A percentile compares a stretch with the other conserved stretches of the same genome.
phyloP scores from a whole-genome alignment of 768 basidiomycete species.

The Kwoniella bestiolae region DNA sequence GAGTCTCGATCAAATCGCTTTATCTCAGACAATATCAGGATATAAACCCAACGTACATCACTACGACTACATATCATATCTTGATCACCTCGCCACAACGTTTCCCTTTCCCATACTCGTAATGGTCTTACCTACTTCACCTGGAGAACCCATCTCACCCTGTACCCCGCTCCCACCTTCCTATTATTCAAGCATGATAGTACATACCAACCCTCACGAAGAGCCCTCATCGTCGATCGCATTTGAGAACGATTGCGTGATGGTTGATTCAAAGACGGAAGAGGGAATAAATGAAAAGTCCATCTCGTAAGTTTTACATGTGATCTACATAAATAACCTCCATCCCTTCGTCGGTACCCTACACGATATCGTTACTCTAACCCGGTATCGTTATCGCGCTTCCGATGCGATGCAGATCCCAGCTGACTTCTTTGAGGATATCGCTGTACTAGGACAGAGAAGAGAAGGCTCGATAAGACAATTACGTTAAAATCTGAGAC shows the following conservation, averaged over 20 bases:
- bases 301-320: neutral
- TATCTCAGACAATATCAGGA: neutral
- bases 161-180: neutral
- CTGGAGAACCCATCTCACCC: neutral
- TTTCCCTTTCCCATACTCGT: too few relatives aligned
- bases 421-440: neutral
- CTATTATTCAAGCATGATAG: too few relatives aligned
- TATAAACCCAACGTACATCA: too few relatives aligned
- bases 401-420: neutral
- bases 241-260: conserved; percentile 15
- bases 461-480: neutral
- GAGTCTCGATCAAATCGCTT: neutral
- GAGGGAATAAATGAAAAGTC: conserved; percentile 1
- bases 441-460: neutral
- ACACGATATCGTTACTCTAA: too few relatives aligned
- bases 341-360: too few relatives aligned
- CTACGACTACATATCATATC: neutral
- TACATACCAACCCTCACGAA: neutral
- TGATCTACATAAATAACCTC: too few relatives aligned
- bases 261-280: conserved; percentile 16
- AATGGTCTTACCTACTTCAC: neutral
- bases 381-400: neutral
- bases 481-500: neutral
- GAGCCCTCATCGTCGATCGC: neutral
- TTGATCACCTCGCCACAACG: too few relatives aligned